Evolutionary conservation across 306 rosid species (phyloP).

Genomic region (Cotoneaster glaucophyllus): DNA sequence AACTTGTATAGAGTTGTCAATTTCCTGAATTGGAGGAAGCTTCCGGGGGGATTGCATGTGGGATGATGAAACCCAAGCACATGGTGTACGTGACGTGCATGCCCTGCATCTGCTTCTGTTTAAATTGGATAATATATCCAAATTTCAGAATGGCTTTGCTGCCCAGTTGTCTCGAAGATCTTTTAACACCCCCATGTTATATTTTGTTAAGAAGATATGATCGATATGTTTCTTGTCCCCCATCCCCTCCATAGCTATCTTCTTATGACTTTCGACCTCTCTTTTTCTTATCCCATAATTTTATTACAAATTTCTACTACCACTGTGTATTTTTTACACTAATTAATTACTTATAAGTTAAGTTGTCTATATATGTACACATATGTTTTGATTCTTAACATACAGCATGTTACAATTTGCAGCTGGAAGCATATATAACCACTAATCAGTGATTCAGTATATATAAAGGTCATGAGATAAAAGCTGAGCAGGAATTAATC

Average conservation of each 20-base stretch:
- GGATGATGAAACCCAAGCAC: slow-evolving; percentile 50
- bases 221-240: slow-evolving; percentile 45
- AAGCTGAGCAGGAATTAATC: background rate
- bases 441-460: background rate
- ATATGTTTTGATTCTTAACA: too few relatives aligned
- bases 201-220: slow-evolving; percentile 15
- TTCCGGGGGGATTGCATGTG: slow-evolving; percentile 34
- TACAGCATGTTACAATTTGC: too few relatives aligned
- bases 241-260: background rate
- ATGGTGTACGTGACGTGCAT: slow-evolving; percentile 55
- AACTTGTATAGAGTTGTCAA: too few relatives aligned
- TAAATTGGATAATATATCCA: slow-evolving; percentile 26
- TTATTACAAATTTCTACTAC: background rate
- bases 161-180: slow-evolving; percentile 17
- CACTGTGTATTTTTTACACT: too few relatives aligned
- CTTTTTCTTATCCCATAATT: background rate
- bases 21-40: background rate
- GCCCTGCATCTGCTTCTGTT: slow-evolving; percentile 14
- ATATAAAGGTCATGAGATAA: background rate
- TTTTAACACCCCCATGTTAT: slow-evolving; percentile 63
- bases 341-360: too few relatives aligned
- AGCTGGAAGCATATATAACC: background rate
- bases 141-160: slow-evolving; percentile 29
- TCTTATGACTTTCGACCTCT: background rate
- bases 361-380: too few relatives aligned